phyloP scores from a whole-genome alignment of 2,329 filamentous ascomycete genomes.

The Whalleya microplaca region DNA sequence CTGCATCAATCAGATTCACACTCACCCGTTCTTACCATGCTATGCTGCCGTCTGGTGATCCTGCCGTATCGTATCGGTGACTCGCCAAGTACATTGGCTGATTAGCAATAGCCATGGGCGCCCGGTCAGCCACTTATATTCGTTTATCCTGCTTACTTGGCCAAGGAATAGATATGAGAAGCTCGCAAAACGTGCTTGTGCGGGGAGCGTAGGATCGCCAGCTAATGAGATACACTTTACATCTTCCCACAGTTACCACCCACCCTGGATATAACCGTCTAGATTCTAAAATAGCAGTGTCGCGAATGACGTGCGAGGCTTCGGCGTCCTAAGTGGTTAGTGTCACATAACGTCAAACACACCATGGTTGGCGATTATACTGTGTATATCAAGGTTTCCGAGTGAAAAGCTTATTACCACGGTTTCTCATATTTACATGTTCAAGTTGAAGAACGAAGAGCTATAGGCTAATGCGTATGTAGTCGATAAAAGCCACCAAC shows the following conservation, averaged over 20 bases:
- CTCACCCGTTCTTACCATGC: constrained; percentile 10
- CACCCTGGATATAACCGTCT: not conserved
- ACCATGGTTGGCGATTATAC: no score
- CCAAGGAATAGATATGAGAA: not conserved
- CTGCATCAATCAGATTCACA: not conserved
- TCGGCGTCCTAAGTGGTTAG: constrained; percentile 8
- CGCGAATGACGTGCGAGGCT: not conserved
- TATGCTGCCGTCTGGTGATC: constrained; percentile 16
- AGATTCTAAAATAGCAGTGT: not conserved
- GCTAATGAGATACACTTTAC: not conserved
- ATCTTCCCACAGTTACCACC: no score
- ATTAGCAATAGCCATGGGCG: constrained; percentile 12
- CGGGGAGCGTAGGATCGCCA: not conserved
- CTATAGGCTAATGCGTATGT: no score
- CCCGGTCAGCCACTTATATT: constrained; percentile 18
- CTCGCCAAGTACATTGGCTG: constrained; percentile 7
- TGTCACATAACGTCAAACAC: constrained; percentile 3
- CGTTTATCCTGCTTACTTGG: constrained; percentile 17
- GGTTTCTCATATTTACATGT: no score
- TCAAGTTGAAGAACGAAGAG: no score
- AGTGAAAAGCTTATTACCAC: no score
- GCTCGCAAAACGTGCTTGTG: not conserved
- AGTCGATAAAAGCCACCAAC: no score
- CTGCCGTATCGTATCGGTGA: constrained; percentile 7
- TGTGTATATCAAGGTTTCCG: no score